phyloP scores from a whole-genome alignment of 306 rosid genomes.

The Mimosa pudica region DNA sequence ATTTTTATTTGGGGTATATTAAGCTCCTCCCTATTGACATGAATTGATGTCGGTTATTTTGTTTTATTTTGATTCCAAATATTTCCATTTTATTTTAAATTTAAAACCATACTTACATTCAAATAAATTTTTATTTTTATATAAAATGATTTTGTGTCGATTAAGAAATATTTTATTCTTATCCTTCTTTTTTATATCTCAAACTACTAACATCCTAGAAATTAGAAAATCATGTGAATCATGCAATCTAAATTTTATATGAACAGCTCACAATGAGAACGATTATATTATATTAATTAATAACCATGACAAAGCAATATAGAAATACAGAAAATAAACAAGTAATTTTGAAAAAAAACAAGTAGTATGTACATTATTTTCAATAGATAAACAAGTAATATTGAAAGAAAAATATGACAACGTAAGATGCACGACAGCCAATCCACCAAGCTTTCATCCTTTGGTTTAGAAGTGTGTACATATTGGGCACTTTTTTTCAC shows the following conservation, averaged over 20 bases:
- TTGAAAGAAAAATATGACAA: background rate
- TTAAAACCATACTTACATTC: background rate
- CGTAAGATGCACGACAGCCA: background rate
- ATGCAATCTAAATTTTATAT: too few relatives aligned
- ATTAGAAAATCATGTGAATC: background rate
- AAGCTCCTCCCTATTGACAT: background rate
- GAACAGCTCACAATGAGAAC: too few relatives aligned
- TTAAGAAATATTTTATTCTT: background rate
- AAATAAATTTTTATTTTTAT: background rate
- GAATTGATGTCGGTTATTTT: background rate
- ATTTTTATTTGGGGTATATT: background rate
- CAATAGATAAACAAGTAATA: too few relatives aligned
- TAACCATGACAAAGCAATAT: background rate
- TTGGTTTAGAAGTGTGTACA: background rate
- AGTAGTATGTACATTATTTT: too few relatives aligned
- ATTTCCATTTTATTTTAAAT: background rate
- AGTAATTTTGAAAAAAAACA: background rate
- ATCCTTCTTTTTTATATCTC: background rate
- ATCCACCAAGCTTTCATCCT: background rate
- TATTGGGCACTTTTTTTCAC: background rate
- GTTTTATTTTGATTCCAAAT: background rate
- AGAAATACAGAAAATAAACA: background rate
- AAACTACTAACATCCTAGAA: too few relatives aligned
- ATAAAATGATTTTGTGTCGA: background rate
- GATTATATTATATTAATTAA: background rate